phyloP scores from a whole-genome alignment of 2,329 filamentous ascomycete genomes.

The Oidium heveae region DNA sequence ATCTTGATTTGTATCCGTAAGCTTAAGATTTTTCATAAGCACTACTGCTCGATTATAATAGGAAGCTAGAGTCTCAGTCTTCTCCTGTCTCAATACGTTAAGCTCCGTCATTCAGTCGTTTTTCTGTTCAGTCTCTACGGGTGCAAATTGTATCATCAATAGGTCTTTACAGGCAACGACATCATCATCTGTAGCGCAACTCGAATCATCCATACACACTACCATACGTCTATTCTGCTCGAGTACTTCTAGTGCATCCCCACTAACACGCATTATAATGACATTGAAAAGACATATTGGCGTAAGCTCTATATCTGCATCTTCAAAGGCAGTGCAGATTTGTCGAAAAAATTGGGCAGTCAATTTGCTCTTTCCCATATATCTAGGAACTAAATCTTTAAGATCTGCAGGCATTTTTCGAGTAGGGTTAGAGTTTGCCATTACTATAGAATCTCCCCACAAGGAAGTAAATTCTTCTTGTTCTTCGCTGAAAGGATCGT shows the following conservation, averaged over 20 bases:
- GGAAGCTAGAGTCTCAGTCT: neutral
- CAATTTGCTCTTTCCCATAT: neutral
- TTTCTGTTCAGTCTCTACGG: neutral
- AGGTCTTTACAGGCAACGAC: neutral
- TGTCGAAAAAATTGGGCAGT: neutral
- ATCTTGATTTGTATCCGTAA: neutral
- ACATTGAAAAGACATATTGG: neutral
- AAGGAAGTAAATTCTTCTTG: neutral
- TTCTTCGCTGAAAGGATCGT: neutral
- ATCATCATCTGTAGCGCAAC: neutral
- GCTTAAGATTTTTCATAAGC: neutral
- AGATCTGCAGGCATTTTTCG: neutral
- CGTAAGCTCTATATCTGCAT: neutral
- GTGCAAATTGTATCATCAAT: neutral
- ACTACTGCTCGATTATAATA: neutral
- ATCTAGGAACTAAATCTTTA: neutral
- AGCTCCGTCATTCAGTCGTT: neutral
- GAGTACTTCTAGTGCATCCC: neutral
- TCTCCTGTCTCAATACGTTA: neutral
- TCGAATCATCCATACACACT: neutral
- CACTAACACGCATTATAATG: neutral
- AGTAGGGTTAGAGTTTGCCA: neutral
- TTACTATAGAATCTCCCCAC: neutral
- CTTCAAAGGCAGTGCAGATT: neutral
- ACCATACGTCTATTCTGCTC: neutral